Evolutionary conservation across 2,329 filamentous ascomycete genomes (phyloP).

Genomic region (Cryphonectria japonica): DNA sequence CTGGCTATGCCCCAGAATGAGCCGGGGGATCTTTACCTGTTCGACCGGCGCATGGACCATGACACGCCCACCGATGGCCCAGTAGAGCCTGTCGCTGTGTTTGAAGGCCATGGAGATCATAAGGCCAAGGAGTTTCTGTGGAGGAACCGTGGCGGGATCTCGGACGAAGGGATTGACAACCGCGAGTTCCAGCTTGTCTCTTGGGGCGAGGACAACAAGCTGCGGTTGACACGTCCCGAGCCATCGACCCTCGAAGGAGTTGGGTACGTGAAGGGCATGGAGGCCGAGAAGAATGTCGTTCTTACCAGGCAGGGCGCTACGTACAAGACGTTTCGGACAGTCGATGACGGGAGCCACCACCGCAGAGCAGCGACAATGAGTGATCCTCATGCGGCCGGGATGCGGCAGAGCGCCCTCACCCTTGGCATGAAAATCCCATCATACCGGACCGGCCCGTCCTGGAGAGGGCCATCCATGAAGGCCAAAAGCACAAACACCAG

Average conservation of each 20-base stretch:
- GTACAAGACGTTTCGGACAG: slow-evolving; percentile 83
- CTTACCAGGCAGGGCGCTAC: slow-evolving; percentile 81
- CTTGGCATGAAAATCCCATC: slow-evolving; percentile 44
- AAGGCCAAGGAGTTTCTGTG: slow-evolving; percentile 92
- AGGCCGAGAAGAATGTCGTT: slow-evolving; percentile 66
- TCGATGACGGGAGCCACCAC: slow-evolving; percentile 63
- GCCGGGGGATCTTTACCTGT: slow-evolving; percentile 82
- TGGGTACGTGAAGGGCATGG: slow-evolving; percentile 72
- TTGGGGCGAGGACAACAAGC: slow-evolving; percentile 85
- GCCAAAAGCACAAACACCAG: slow-evolving; percentile 50
- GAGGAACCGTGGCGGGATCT: slow-evolving; percentile 73
- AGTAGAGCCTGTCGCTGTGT: slow-evolving; percentile 58
- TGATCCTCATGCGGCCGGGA: slow-evolving; percentile 53
- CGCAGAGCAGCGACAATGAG: slow-evolving; percentile 66
- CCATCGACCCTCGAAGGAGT: slow-evolving; percentile 67
- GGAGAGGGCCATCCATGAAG: slow-evolving; percentile 64
- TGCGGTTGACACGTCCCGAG: slow-evolving; percentile 77
- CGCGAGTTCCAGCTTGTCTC: slow-evolving; percentile 92
- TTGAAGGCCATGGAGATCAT: slow-evolving; percentile 63
- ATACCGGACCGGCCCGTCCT: slow-evolving; percentile 46
- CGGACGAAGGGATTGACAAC: slow-evolving; percentile 72
- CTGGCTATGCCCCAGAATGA: slow-evolving; percentile 92
- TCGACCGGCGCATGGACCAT: slow-evolving; percentile 64
- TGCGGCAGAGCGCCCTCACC: slow-evolving; percentile 46
- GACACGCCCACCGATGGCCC: slow-evolving; percentile 49